Conservation (phyloP, 2,329 filamentous ascomycete genomes). For the Cryphonectria naterciae region DNA sequence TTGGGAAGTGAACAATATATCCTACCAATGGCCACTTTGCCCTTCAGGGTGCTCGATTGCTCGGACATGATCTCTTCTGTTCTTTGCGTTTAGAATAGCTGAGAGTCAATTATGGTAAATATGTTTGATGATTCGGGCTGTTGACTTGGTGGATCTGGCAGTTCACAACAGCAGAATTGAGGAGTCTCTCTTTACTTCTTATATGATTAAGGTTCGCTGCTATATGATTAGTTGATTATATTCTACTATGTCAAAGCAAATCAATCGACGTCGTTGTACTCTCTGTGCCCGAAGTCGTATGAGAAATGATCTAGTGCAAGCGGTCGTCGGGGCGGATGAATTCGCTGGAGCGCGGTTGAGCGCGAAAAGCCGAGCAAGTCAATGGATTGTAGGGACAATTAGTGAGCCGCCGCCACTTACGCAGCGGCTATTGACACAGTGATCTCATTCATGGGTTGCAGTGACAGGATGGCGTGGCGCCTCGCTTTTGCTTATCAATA, state of each 20-base stretch:
- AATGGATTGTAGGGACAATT: neutral
- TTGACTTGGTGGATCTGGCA: neutral
- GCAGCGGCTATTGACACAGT: too few species aligned
- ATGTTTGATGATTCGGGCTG: neutral
- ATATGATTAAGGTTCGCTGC: neutral
- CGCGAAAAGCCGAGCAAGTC: neutral
- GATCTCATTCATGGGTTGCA: neutral
- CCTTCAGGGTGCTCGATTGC: neutral
- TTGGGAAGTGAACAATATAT: neutral
- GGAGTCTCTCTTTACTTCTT: neutral
- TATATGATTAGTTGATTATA: neutral
- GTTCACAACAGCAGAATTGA: neutral
- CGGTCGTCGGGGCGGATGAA: neutral
- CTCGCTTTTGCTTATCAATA: neutral
- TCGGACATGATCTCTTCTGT: neutral
- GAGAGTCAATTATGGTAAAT: neutral
- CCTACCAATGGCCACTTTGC: constrained; percentile 20
- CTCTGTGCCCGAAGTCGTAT: neutral
- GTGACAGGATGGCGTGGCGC: neutral
- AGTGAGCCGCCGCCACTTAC: too few species aligned
- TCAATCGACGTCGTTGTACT: neutral
- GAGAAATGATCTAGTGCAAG: neutral
- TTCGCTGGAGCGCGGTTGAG: neutral
- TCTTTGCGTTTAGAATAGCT: neutral
- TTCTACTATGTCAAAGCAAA: neutral